phyloP scores from a whole-genome alignment of 257 asterid species.

The Plantago elongata region DNA sequence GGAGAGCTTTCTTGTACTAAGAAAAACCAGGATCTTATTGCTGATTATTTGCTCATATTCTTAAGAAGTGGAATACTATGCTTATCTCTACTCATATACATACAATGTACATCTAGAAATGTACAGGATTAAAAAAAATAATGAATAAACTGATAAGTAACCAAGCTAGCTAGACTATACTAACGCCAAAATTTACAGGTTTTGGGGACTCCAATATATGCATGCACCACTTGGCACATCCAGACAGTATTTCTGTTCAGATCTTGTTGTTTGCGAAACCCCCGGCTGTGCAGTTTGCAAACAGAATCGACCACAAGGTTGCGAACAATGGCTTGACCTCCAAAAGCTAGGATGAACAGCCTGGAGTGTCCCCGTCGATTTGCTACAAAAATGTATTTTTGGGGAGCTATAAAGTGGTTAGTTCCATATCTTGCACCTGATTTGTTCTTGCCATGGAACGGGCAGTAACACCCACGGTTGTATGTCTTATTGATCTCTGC shows the following conservation, averaged over 20 bases:
- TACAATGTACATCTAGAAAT: neutral
- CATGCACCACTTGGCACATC: conserved; percentile 15
- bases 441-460: conserved; percentile 76
- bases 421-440: conserved; percentile 40
- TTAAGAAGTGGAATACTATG: neutral
- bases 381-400: neutral
- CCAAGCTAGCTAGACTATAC: conserved; percentile 6
- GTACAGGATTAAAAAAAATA: conserved; percentile 26
- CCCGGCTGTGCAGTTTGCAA: neutral
- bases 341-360: neutral
- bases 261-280: conserved; percentile 13
- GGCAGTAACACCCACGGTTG: conserved; percentile 85
- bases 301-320: conserved; percentile 10
- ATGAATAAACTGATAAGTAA: conserved; percentile 18
- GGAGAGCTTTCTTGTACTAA: neutral
- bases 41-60: neutral
- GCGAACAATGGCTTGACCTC: conserved; percentile 19
- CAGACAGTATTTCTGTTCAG: neutral
- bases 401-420: conserved; percentile 11
- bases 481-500: conserved; percentile 68
- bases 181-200: conserved; percentile 22
- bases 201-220: conserved; percentile 11
- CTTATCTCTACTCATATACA: conserved; percentile 13
- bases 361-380: neutral
- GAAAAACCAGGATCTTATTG: neutral